Evolutionary conservation across 1,139 yeast species (phyloP), one percentile per base, ranked within the genome.

Genomic region (Yamadazyma sp.): DNA sequence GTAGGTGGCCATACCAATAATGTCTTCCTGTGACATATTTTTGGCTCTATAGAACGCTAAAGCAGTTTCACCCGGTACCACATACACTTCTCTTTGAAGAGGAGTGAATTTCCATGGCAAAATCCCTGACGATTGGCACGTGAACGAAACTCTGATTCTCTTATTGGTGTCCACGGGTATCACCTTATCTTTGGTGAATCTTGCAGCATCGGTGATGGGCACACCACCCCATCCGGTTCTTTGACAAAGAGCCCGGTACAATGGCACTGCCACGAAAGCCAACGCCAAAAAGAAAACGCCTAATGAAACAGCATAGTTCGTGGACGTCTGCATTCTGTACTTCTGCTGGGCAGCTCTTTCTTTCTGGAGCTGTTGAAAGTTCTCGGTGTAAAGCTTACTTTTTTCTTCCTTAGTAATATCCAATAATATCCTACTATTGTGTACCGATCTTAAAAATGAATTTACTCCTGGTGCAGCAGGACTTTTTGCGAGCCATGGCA

Each of bases 11-110:
- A 92, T 92, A 9, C 98, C 98, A 37, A 92, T 87, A 37, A 94
- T 87, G 57, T 94, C 98, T 51, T 85, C 86, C 44, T 84, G 82
- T 28, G 96, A 79, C 51, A 71, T 72, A 58, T 92, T 94, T 59
- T 82, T 86, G 27, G 98, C 98, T 61, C 84, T 85, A 67, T 89
- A 94, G 57, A 94, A 94, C 0, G 97, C 97, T 46, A 92, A 68
- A 0, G 98, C 98, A 1, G 98, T 92, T 61, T 94, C 99, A 16
- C 99, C 99, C 0, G 99, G 99, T 11, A 89, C 81, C 15, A 94
- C 87, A 52, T 81, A 80, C 5, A 94, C 98, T 60, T 90, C 96
- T 48, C 94, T 73, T 59, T 92, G 98, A 59, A 88, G 92, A 8
- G 99, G 98, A 15, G 83, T 80, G 63, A 94, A 92, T 50, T 80